Conservation (phyloP, 805 yeast species). For the Candida montana region DNA sequence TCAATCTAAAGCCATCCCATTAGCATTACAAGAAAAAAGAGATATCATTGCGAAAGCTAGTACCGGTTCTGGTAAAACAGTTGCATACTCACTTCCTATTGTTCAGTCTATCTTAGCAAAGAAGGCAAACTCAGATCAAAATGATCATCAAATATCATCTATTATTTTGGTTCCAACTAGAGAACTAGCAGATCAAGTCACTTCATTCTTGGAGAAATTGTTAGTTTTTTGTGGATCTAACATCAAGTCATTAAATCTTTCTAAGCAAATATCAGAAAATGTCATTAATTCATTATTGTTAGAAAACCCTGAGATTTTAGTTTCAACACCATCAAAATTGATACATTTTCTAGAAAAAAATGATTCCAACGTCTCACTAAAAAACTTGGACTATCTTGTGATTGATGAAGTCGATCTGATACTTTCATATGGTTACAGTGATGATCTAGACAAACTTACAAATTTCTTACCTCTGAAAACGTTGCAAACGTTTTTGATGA, state of each 20-base stretch:
- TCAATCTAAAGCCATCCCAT: conserved; percentile 86
- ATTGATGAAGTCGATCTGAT: conserved; percentile 95
- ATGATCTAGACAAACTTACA: conserved; percentile 68
- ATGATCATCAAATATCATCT: conserved; percentile 23
- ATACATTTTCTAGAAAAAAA: conserved; percentile 48
- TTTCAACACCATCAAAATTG: conserved; percentile 84
- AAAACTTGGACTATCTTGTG: conserved; percentile 61
- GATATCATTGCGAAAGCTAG: conserved; percentile 92
- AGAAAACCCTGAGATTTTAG: conserved; percentile 73
- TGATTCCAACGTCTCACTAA: conserved; percentile 42
- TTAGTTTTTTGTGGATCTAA: conserved; percentile 65
- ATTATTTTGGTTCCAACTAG: conserved; percentile 88
- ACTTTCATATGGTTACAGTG: conserved; percentile 83
- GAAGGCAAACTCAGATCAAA: conserved; percentile 25
- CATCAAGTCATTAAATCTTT: conserved; percentile 59
- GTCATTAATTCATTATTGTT: conserved; percentile 66
- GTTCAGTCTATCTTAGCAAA: conserved; percentile 64
- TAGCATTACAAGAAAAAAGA: conserved; percentile 84
- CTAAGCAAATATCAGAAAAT: conserved; percentile 56
- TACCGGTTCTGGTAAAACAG: conserved; percentile 95
- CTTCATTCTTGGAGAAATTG: conserved; percentile 61
- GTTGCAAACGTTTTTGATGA: conserved; percentile 88
- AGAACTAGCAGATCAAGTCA: conserved; percentile 85
- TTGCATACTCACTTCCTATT: conserved; percentile 85
- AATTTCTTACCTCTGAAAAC: conserved; percentile 63